phyloP scores from a whole-genome alignment of 2,329 filamentous ascomycete species.

The Penicillium occitanis region DNA sequence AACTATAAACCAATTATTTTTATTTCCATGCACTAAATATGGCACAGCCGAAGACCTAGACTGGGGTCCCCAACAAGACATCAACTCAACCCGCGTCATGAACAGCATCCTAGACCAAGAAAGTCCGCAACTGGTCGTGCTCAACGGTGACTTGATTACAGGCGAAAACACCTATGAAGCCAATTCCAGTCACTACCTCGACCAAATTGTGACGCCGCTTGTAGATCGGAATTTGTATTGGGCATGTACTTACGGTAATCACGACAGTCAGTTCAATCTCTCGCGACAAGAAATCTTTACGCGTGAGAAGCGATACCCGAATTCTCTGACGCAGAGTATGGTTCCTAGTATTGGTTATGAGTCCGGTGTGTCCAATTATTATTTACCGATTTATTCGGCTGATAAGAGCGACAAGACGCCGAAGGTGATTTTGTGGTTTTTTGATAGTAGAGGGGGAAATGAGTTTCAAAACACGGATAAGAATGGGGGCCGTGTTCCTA shows the following conservation, averaged over 20 bases:
- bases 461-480: conserved; percentile 40
- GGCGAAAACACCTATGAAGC: conserved; percentile 61
- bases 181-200: conserved; percentile 60
- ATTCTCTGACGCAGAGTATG: conserved; percentile 46
- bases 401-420: conserved; percentile 45
- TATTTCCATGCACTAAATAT: background rate
- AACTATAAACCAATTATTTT: background rate
- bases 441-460: conserved; percentile 64
- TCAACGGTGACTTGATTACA: conserved; percentile 71
- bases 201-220: conserved; percentile 60
- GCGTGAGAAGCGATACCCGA: conserved; percentile 40
- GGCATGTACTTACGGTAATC: conserved; percentile 71
- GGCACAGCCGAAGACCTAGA: conserved; percentile 16
- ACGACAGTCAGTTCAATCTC: conserved; percentile 63
- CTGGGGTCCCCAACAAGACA: conserved; percentile 20
- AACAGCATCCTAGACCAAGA: conserved; percentile 14
- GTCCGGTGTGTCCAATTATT: conserved; percentile 56
- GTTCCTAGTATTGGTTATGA: conserved; percentile 34
- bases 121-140: conserved; percentile 58
- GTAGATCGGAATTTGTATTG: conserved; percentile 57
- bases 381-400: conserved; percentile 50
- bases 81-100: conserved; percentile 20
- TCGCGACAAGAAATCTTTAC: conserved; percentile 47
- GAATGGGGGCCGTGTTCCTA: background rate
- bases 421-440: conserved; percentile 65